Base-by-base conservation (phyloP, 1,284 basidiomycete species). In the Caloboletus firmus region DNA sequence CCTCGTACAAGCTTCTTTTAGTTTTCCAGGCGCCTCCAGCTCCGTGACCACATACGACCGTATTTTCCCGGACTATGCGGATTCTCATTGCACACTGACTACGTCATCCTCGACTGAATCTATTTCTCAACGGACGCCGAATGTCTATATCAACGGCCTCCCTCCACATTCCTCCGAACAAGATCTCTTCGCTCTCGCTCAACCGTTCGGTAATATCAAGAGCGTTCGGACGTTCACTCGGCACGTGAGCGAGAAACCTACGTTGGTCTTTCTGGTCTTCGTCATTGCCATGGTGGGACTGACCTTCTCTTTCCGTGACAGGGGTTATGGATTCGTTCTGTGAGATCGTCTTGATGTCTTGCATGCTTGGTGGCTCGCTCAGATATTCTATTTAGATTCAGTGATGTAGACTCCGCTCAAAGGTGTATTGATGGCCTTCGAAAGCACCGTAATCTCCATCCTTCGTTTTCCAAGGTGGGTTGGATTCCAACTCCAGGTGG, bases 271-370 rank as follows among this genome's bases (percentile, higher is more conserved):
- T 52, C 22, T 24, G 7, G 5, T 45, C n/a, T 35, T 49, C 28
- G 20, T 48, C 28, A 11, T 41, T 28, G 11, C 5, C 5, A 32
- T 15, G 11, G 5, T 39, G 6, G 8, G 4, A 37, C 22, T 59
- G 37, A 65, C 44, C 10, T 17, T 17, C 26, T 15, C 26, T 49
- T 43, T 49, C 20, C 50, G 31, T 45, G 50, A 68, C 65, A 89
- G 87, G 45, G 88, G 89, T 7, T 91, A 91, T 65, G 88, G 89
- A 6, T 91, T 91, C 65, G 89, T 91, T 34, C 68, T 91, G 87
- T 90, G 62, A 72, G 87, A 68, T 28, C 4, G 15, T 45, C 37
- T 46, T 28, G 36, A 28, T 46, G 45, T 35, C 49, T 48, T 52
- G 42, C 28, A 41, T 51, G 26, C 26, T 36, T 36, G 8, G 17